A percentile compares a stretch with the other conserved stretches of the same genome.
Conservation (phyloP, 257 asterid species). For the Linaria vulgaris region DNA sequence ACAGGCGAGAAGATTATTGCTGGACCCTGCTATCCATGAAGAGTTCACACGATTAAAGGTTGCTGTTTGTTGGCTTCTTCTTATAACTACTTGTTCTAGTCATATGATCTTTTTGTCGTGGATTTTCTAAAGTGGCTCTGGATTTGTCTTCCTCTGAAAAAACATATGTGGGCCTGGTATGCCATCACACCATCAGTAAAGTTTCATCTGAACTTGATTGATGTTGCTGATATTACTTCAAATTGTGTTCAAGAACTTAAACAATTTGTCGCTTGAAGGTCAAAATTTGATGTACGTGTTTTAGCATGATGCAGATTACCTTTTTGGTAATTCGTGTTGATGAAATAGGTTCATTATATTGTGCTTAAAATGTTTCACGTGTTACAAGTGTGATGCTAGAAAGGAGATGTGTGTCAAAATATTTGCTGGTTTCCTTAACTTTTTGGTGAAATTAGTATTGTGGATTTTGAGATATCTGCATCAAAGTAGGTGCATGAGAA, state of each 20-base stretch:
- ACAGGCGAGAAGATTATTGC: constrained; percentile 82
- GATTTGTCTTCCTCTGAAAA: neutral
- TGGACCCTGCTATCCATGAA: constrained; percentile 98
- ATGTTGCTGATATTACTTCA: neutral
- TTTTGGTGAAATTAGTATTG: neutral
- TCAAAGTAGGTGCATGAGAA: too few relatives aligned
- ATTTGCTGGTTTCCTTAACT: neutral
- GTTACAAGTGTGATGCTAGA: too few relatives aligned
- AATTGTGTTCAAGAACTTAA: too few relatives aligned
- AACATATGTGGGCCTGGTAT: neutral
- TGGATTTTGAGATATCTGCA: too few relatives aligned
- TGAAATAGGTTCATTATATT: too few relatives aligned
- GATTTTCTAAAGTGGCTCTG: constrained; percentile 13
- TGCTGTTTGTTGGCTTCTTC: constrained; percentile 18
- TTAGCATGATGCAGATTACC: too few relatives aligned
- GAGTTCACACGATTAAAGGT: constrained; percentile 95
- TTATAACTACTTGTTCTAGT: constrained; percentile 16
- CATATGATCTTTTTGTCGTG: neutral
- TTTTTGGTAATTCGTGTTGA: too few relatives aligned
- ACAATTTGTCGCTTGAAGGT: too few relatives aligned
- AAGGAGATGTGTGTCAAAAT: too few relatives aligned
- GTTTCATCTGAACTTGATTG: neutral
- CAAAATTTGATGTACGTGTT: too few relatives aligned
- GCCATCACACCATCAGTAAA: neutral
- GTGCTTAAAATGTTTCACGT: too few relatives aligned